Conservation (phyloP, 78 protist genomes). For the Dictyostelium intermedium region DNA sequence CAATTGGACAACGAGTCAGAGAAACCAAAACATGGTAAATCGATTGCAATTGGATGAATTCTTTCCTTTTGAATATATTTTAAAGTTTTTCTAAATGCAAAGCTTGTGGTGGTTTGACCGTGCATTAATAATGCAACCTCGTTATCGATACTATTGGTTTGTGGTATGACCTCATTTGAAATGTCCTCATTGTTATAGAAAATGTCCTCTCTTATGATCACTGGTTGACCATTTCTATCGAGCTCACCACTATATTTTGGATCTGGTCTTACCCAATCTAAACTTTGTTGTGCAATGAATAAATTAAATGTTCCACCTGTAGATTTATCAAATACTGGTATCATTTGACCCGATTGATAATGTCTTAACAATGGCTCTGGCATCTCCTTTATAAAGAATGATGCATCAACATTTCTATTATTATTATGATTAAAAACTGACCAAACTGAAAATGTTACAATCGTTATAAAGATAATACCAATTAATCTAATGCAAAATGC, state of each 20-base stretch:
- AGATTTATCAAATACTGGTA: conserved; percentile 47
- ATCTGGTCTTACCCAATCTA: not conserved
- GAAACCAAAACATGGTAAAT: conserved; percentile 76
- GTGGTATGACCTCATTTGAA: not conserved
- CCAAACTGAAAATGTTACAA: conserved; percentile 47
- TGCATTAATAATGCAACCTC: conserved; percentile 34
- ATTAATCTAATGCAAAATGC: conserved; percentile 70
- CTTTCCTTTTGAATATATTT: not conserved
- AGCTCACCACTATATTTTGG: not conserved
- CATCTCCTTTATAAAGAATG: conserved; percentile 58
- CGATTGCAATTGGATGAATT: conserved; percentile 39
- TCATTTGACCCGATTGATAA: conserved; percentile 26
- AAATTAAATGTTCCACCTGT: not conserved
- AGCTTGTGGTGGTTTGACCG: conserved; percentile 45
- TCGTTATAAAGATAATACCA: conserved; percentile 4
- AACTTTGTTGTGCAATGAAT: not conserved
- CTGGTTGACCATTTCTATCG: not conserved
- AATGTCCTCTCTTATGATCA: not conserved
- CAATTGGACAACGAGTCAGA: conserved; percentile 19
- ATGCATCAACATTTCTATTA: conserved; percentile 3
- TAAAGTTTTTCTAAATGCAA: not conserved
- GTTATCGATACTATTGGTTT: not conserved
- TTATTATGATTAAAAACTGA: conserved; percentile 11
- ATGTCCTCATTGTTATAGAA: not conserved
- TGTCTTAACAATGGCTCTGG: conserved; percentile 38